Conservation (phyloP, 2,329 filamentous ascomycete genomes). For the Erysiphe pulchra region DNA sequence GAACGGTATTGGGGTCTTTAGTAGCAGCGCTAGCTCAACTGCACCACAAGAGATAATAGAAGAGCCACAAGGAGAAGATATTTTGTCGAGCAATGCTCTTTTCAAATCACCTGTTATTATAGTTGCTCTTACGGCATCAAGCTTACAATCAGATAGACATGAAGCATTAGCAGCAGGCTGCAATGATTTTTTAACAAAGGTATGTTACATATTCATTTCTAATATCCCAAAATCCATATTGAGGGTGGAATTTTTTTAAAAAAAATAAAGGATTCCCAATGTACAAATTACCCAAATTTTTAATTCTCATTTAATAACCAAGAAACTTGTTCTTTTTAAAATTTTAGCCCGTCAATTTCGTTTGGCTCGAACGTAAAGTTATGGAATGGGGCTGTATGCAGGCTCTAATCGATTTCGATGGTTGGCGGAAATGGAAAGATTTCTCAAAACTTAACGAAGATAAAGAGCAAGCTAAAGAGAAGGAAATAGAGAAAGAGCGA, state of each 20-base stretch:
- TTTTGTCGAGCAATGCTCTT: slow-evolving; percentile 36
- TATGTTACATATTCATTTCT: slow-evolving; percentile 31
- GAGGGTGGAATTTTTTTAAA: not conserved
- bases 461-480: slow-evolving; percentile 3
- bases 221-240: not conserved
- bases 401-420: slow-evolving; percentile 91
- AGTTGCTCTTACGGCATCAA: slow-evolving; percentile 83
- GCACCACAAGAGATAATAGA: slow-evolving; percentile 18
- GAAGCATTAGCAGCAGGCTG: slow-evolving; percentile 87
- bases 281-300: no score
- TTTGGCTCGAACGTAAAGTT: slow-evolving; percentile 91
- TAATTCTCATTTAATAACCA: slow-evolving; percentile 1
- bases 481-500: slow-evolving; percentile 2
- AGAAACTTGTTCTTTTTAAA: not conserved
- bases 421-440: slow-evolving; percentile 94
- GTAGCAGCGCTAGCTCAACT: slow-evolving; percentile 33
- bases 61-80: slow-evolving; percentile 36
- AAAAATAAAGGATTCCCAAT: no score
- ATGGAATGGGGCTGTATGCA: slow-evolving; percentile 99
- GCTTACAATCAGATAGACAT: slow-evolving; percentile 80
- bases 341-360: slow-evolving; percentile 71
- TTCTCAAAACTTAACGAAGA: slow-evolving; percentile 21
- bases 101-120: slow-evolving; percentile 98
- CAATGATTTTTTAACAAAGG: slow-evolving; percentile 96
- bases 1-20: slow-evolving; percentile 82